Percentiles rank a stretch among this genome's conserved stretches.
Conservation (phyloP, 345 rosid genomes). For the Bretschneidera sinensis region DNA sequence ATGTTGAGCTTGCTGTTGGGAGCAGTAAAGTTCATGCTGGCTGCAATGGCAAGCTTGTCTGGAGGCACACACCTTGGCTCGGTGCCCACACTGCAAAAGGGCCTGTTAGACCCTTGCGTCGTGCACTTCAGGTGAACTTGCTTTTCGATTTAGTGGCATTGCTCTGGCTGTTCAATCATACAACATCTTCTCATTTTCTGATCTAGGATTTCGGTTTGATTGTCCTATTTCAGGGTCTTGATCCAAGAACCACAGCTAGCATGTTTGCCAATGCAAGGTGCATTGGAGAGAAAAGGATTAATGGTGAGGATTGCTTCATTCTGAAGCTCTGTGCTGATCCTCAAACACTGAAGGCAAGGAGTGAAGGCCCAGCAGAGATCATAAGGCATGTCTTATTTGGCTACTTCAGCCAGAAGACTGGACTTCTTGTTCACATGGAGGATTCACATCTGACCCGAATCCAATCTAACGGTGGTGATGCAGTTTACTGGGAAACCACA, state of each 20-base stretch:
- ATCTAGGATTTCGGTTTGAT: slow-evolving; percentile 11
- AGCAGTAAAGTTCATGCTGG: slow-evolving; percentile 89
- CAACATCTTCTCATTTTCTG: background rate
- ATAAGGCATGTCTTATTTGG: slow-evolving; percentile 80
- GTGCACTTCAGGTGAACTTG: slow-evolving; percentile 73
- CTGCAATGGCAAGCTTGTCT: slow-evolving; percentile 83
- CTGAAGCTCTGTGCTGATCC: slow-evolving; percentile 77
- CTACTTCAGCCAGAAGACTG: slow-evolving; percentile 89
- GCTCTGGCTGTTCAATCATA: background rate
- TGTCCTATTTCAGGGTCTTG: slow-evolving; percentile 63
- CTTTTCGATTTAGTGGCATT: background rate
- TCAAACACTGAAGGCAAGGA: slow-evolving; percentile 65
- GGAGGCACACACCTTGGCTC: slow-evolving; percentile 96
- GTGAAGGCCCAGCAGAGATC: slow-evolving; percentile 91
- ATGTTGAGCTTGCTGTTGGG: slow-evolving; percentile 85
- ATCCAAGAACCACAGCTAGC: slow-evolving; percentile 79
- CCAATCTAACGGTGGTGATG: slow-evolving; percentile 74
- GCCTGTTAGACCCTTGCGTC: slow-evolving; percentile 84
- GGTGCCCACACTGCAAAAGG: slow-evolving; percentile 89
- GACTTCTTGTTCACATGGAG: slow-evolving; percentile 79
- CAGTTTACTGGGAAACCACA: slow-evolving; percentile 91
- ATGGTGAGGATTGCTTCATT: slow-evolving; percentile 89
- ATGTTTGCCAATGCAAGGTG: slow-evolving; percentile 85
- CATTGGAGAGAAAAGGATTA: slow-evolving; percentile 71
- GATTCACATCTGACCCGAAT: slow-evolving; percentile 85